Evolutionary conservation across 1,284 basidiomycete species (phyloP).

Genomic region (Lentinula novae-zelandiae): DNA sequence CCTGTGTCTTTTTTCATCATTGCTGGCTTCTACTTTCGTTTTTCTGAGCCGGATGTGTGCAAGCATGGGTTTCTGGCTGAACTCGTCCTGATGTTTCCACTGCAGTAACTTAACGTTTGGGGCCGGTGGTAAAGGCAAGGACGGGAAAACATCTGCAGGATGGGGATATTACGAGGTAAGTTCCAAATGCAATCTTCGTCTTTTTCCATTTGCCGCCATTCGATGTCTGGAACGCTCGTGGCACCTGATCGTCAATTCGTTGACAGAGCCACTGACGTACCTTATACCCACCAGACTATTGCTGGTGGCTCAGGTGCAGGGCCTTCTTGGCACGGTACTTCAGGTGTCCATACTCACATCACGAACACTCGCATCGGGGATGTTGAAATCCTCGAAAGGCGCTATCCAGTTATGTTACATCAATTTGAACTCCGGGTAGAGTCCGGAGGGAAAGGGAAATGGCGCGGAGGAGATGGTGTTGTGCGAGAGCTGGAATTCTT

Average conservation of each 20-base stretch:
- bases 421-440: slow-evolving; percentile 77
- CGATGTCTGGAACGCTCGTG: too few relatives aligned
- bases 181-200: neutral
- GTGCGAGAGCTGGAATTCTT: slow-evolving; percentile 87
- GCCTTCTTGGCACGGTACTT: slow-evolving; percentile 86
- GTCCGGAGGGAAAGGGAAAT: slow-evolving; percentile 78
- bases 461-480: slow-evolving; percentile 85
- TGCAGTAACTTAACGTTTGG: slow-evolving; percentile 89
- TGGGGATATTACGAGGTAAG: slow-evolving; percentile 93
- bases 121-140: slow-evolving; percentile 79
- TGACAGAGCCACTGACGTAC: neutral
- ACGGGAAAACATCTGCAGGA: slow-evolving; percentile 73
- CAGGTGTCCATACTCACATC: slow-evolving; percentile 83
- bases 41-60: too few relatives aligned
- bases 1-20: neutral
- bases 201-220: too few relatives aligned
- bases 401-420: slow-evolving; percentile 86
- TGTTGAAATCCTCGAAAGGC: slow-evolving; percentile 88
- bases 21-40: too few relatives aligned
- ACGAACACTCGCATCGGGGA: slow-evolving; percentile 94
- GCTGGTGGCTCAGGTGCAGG: slow-evolving; percentile 93
- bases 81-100: too few relatives aligned
- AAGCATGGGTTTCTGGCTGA: too few relatives aligned
- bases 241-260: too few relatives aligned
- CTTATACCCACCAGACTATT: slow-evolving; percentile 56